Evolutionary conservation across 352 stramenopile genomes (phyloP), one percentile per base, ranked within the genome.

Genomic region (Pythium coloratum): DNA sequence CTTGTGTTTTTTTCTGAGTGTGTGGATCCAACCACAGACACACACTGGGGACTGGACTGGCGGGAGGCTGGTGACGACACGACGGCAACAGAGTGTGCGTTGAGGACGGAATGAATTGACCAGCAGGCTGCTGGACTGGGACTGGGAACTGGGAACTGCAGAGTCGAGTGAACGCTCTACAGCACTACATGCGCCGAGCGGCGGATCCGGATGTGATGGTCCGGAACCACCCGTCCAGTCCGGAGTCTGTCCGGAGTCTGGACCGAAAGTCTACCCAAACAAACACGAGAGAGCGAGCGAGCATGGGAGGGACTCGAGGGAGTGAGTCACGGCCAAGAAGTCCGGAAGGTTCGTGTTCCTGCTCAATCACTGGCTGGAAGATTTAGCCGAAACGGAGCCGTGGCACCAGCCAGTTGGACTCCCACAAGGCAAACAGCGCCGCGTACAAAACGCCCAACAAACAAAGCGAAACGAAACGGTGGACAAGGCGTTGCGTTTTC

Each of bases 321-420:
- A 13, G 50, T 56, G 50, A 56, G 50, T 56, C 26, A 56, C 30
- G 26, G 47, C 10, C 30, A 20, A 56, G 10, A 32, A 34, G 50
- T 40, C 26, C 28, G 30, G 30, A 56, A 34, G 26, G 30, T 40
- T 38, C 30, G 50, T 34, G 50, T 38, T 34, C 50, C 26, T 56
- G 50, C 12, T 38, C 26, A 56, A 18, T 60, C 46, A 51, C 44
- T 58, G 18, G 10, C 42, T 51, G 42, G 59, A 24, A 59, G 59
- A 58, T 53, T 26, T 40, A 24, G 59, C 33, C 12, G 59, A 66
- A 66, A 66, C 47, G 59, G 49, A 66, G 26, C 49, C 4, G 34
- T 53, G 16, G 44, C 30, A 51, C 44, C 44, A 51, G 44, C 36
- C 59, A 59, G 59, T 66, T 58, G 59, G 47, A 51, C 44, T 42